These are phyloP conservation scores for Papilionanthe hybrid DNA, from an alignment of 116 monocot species.

Conservation along the genomic window DNA sequence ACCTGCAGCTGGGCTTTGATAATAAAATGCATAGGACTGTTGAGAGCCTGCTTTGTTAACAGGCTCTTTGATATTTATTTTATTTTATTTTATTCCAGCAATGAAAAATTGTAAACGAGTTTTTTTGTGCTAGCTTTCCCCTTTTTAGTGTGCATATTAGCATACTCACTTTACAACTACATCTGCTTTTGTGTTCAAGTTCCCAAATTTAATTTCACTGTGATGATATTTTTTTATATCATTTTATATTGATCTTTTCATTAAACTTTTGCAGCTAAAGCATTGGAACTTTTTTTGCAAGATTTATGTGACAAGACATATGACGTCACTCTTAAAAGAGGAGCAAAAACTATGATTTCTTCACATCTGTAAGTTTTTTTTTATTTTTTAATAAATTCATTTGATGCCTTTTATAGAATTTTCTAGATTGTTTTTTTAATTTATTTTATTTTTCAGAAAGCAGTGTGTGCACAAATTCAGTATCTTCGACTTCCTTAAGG, in stretches of 20 bases:
- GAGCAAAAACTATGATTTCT: constrained; percentile 55
- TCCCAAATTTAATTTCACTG: not conserved
- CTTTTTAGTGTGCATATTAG: not conserved
- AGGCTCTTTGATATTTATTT: not conserved
- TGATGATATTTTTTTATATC: not conserved
- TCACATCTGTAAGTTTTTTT: constrained; percentile 49
- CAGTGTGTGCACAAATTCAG: constrained; percentile 71
- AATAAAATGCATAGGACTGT: too few species aligned
- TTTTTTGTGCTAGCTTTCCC: not conserved
- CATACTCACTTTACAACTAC: too few species aligned
- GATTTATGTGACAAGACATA: constrained; percentile 71
- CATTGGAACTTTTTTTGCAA: constrained; percentile 78
- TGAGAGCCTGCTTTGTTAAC: not conserved
- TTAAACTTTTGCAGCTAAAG: constrained; percentile 49
- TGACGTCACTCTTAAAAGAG: constrained; percentile 53
- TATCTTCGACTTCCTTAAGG: constrained; percentile 77
- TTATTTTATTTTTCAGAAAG: constrained; percentile 43
- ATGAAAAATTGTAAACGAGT: not conserved
- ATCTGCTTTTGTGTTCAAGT: not conserved
- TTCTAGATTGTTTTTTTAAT: not conserved
- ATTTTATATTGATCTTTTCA: not conserved
- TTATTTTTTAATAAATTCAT: not conserved
- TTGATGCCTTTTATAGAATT: not conserved
- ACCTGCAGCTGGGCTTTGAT: too few species aligned
- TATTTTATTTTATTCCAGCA: not conserved